phyloP scores from a whole-genome alignment of 2,329 filamentous ascomycete genomes.

The Gnomoniopsis sp. region DNA sequence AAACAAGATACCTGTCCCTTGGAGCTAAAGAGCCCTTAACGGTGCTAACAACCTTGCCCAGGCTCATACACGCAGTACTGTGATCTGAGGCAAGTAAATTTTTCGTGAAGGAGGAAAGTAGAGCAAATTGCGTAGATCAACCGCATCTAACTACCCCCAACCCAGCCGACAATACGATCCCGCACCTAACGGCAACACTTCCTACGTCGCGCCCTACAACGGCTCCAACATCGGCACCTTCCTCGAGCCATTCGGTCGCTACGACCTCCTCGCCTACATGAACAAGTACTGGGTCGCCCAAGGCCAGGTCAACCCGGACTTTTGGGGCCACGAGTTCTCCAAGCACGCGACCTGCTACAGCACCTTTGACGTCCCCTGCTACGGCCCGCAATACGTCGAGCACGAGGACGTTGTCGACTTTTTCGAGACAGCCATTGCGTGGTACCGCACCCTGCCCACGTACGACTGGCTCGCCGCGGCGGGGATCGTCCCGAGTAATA shows the following conservation, averaged over 20 bases:
- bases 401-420: constrained; percentile 62
- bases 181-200: constrained; percentile 59
- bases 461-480: constrained; percentile 55
- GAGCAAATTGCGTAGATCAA: background rate
- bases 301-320: constrained; percentile 50
- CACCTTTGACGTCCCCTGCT: constrained; percentile 63
- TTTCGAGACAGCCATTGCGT: constrained; percentile 57
- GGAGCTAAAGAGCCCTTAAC: no score
- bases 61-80: constrained; percentile 66
- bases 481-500: constrained; percentile 56
- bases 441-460: constrained; percentile 57
- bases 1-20: background rate
- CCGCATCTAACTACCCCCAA: background rate
- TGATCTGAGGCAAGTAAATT: constrained; percentile 46
- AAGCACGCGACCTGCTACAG: constrained; percentile 68
- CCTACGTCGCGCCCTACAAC: constrained; percentile 57
- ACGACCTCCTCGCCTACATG: constrained; percentile 63
- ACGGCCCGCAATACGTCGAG: constrained; percentile 52
- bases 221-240: constrained; percentile 57
- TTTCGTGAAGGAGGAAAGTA: background rate
- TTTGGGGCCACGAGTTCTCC: constrained; percentile 67
- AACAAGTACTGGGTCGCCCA: constrained; percentile 63
- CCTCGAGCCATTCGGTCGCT: constrained; percentile 53
- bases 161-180: constrained; percentile 62
- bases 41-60: constrained; percentile 22